phyloP scores from a whole-genome alignment of 768 basidiomycete species.

The Naganishia onofrii region DNA sequence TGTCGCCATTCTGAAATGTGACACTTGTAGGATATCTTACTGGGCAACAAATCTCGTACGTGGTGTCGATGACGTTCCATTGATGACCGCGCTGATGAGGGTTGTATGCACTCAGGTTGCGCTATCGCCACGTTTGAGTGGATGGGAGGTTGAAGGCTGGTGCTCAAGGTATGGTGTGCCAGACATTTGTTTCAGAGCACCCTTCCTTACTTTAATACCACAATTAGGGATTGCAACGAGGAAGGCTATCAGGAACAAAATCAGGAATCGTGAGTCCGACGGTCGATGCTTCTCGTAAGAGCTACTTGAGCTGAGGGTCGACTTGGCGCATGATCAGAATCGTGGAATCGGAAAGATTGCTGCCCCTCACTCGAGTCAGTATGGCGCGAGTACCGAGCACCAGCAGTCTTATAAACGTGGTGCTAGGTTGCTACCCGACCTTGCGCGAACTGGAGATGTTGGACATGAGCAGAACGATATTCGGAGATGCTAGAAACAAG shows the following conservation, averaged over 20 bases:
- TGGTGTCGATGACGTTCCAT: too few relatives aligned
- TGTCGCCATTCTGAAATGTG: not conserved
- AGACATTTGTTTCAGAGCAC: too few relatives aligned
- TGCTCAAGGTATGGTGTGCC: constrained; percentile 22
- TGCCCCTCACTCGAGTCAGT: constrained; percentile 19
- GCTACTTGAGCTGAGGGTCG: not conserved
- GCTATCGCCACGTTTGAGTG: constrained; percentile 1
- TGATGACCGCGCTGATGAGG: too few relatives aligned
- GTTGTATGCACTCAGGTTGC: not conserved
- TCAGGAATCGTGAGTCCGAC: constrained; percentile 1
- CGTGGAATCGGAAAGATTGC: not conserved
- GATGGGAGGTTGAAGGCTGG: constrained; percentile 31
- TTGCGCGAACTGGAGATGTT: constrained; percentile 27
- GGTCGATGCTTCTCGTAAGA: not conserved
- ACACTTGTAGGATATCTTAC: not conserved
- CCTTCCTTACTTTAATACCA: not conserved
- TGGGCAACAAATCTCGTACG: constrained; percentile 10
- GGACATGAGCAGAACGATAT: constrained; percentile 23
- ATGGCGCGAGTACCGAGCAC: constrained; percentile 17
- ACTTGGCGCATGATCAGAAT: not conserved
- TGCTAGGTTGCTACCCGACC: not conserved
- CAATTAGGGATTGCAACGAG: constrained; percentile 4
- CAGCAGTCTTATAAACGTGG: not conserved
- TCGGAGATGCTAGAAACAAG: constrained; percentile 5
- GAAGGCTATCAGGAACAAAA: constrained; percentile 15